Evolutionary conservation across 2,329 filamentous ascomycete species (phyloP), one percentile per base, ranked within the genome.

Genomic region (Trichophyton equinum): DNA sequence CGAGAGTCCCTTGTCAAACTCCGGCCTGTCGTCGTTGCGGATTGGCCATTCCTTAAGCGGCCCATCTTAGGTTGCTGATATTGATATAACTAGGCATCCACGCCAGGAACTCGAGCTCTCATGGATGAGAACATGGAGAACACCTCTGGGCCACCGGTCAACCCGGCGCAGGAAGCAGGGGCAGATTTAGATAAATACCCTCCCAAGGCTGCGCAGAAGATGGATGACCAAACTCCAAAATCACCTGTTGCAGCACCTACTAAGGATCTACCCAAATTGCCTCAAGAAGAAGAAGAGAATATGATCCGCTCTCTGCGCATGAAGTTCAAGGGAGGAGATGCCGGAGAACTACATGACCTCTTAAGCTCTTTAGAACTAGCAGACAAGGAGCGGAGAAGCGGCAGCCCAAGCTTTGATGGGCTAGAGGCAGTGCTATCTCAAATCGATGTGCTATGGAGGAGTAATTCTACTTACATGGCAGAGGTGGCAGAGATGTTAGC

Each of bases 401-500:
- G 67, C 8, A 58, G 46, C 20, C 66, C 64, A 56, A 65, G 67
- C 63, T 44, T 64, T 4, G 63, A 68, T 8, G 57, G 65, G 33
- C 62, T 75, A 46, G 64, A 68, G 58, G 68, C 60, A 18, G 70
- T 73, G 15, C 67, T 63, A 59, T 59, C 62, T 20, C 69, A 69
- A 30, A 62, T 77, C 55, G 63, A 68, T 46, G 67, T 70, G 59
- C 65, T 77, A 20, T 76, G 74, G 74, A 63, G 66, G 57, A 70
- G 66, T 61, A 68, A 68, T 55, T 76, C 74, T 1, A 63, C 65
- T 4, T 70, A 71, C 57, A 62, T 77, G 67, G 62, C 66, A 9
- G 69, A 68, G 61, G 73, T 70, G 8, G 68, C 73, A 9, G 74
- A 76, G 59, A 63, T 70, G 40, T 61, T 77, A 58, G 75, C 75